Conservation (phyloP, 495 filamentous ascomycete species). For the Annulohypoxylon moriforme region DNA sequence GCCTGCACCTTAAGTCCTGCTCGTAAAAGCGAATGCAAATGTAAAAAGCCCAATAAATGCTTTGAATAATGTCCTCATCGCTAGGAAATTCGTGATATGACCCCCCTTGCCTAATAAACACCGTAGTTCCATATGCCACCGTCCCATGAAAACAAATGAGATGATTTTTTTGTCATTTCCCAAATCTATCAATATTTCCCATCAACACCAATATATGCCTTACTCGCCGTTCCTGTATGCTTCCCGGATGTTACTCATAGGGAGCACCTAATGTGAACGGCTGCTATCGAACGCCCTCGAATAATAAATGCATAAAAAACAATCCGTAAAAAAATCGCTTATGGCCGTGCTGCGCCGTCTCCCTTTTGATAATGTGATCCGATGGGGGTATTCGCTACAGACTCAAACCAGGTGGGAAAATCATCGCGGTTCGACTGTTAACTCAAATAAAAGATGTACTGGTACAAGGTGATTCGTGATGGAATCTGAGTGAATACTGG, state of each 20-base stretch:
- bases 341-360: constrained; percentile 37
- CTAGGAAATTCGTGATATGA: constrained; percentile 43
- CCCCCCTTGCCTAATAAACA: constrained; percentile 17
- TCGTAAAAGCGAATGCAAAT: constrained; percentile 43
- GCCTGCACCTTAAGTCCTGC: constrained; percentile 44
- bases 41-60: constrained; percentile 39
- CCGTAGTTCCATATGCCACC: constrained; percentile 36
- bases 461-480: constrained; percentile 35
- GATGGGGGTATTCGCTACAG: constrained; percentile 44
- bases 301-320: constrained; percentile 26
- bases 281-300: constrained; percentile 34
- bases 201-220: constrained; percentile 50
- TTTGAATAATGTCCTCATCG: constrained; percentile 37
- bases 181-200: constrained; percentile 47
- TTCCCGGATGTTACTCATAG: constrained; percentile 28
- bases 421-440: constrained; percentile 37
- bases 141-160: constrained; percentile 34
- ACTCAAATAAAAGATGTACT: constrained; percentile 38
- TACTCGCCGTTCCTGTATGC: constrained; percentile 23
- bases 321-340: constrained; percentile 41
- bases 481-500: neutral
- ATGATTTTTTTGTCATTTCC: constrained; percentile 49
- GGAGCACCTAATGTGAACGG: constrained; percentile 13
- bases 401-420: constrained; percentile 36
- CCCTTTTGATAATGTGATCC: constrained; percentile 41